Conservation (phyloP, 345 rosid genomes). For the Eutrema heterophyllum region DNA sequence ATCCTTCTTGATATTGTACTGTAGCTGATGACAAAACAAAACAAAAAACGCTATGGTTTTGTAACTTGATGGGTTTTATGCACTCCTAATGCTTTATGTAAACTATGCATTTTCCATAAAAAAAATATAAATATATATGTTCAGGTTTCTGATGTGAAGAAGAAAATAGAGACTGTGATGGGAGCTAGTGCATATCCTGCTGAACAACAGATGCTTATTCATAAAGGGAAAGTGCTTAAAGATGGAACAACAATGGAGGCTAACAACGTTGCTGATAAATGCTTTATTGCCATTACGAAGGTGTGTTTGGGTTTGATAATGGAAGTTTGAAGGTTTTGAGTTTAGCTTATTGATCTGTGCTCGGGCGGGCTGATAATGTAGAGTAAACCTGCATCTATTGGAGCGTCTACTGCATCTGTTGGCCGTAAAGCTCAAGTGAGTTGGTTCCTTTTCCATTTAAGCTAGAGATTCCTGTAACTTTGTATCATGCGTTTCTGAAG, state of each 20-base stretch:
- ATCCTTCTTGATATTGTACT: too few species aligned
- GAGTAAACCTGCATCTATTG: slow-evolving; percentile 55
- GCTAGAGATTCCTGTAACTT: neutral
- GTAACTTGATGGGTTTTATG: too few species aligned
- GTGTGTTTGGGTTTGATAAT: slow-evolving; percentile 28
- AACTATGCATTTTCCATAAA: too few species aligned
- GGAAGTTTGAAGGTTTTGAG: neutral
- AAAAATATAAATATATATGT: neutral
- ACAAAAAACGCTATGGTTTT: too few species aligned
- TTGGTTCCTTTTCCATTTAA: neutral
- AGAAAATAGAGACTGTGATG: slow-evolving; percentile 50
- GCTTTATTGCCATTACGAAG: slow-evolving; percentile 72
- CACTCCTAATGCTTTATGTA: too few species aligned
- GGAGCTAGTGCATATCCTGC: slow-evolving; percentile 60
- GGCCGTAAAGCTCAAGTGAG: slow-evolving; percentile 43
- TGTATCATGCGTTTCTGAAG: neutral
- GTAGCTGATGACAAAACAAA: too few species aligned
- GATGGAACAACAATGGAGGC: slow-evolving; percentile 64
- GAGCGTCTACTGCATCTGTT: slow-evolving; percentile 43
- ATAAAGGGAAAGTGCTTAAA: slow-evolving; percentile 65
- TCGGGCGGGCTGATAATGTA: slow-evolving; percentile 11
- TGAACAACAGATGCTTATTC: slow-evolving; percentile 59
- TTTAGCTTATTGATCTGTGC: slow-evolving; percentile 9
- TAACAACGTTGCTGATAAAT: slow-evolving; percentile 59
- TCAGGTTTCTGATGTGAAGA: slow-evolving; percentile 66